Percentiles rank a stretch among this genome's conserved stretches.
Evolutionary conservation across 2,329 filamentous ascomycete genomes (phyloP).

Genomic region (Talaromyces sp.): DNA sequence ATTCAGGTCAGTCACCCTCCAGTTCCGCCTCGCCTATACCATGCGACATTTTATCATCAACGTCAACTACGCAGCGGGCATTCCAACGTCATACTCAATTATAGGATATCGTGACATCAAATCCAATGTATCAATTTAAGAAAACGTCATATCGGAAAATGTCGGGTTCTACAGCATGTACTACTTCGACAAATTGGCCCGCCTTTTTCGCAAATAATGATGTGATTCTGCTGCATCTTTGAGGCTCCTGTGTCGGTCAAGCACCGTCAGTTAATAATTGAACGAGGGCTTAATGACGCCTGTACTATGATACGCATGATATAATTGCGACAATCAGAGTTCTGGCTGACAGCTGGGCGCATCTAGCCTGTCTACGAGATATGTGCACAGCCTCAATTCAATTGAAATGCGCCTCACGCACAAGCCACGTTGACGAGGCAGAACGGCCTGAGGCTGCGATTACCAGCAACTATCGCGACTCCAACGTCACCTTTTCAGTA

Average conservation of each 20-base stretch:
- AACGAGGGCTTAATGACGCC: neutral
- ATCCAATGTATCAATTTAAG: neutral
- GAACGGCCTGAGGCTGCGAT: conserved; percentile 6
- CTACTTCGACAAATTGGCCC: neutral
- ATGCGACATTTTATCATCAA: neutral
- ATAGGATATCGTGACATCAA: neutral
- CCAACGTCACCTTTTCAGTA: neutral
- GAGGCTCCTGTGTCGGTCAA: conserved; percentile 11
- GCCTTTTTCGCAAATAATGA: neutral
- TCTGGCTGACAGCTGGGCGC: neutral
- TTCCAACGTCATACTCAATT: neutral
- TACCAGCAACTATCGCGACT: neutral
- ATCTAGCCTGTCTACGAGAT: neutral
- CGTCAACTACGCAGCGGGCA: neutral
- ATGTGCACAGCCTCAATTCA: conserved; percentile 10
- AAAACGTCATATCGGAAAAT: neutral
- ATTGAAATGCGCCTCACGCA: neutral
- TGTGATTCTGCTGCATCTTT: neutral
- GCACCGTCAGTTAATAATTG: neutral
- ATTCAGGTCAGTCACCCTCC: too few species aligned
- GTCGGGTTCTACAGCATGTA: neutral
- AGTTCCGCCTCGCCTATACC: neutral
- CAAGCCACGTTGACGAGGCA: conserved; percentile 12
- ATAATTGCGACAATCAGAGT: neutral
- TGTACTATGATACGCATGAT: neutral